Conservation (phyloP, 768 basidiomycete genomes). For the Russula vinacea region DNA sequence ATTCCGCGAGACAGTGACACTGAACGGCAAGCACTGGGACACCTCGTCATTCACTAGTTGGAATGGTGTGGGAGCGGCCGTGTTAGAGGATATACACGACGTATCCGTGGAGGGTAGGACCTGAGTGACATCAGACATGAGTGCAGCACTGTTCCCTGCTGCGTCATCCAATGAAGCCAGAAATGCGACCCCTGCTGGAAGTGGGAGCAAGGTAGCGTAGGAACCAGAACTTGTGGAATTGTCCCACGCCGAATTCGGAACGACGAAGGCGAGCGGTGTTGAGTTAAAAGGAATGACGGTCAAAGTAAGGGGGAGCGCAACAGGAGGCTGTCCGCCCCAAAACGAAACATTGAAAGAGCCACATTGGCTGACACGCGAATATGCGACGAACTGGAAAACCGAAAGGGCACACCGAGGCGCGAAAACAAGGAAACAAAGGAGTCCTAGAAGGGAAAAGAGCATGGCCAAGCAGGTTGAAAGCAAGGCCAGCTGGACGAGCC, state of each 20-base stretch:
- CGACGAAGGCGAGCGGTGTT: slow-evolving; percentile 47
- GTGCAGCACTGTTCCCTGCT: slow-evolving; percentile 40
- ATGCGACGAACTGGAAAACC: slow-evolving; percentile 35
- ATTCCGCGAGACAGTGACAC: slow-evolving; percentile 45
- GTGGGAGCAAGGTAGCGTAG: slow-evolving; percentile 50
- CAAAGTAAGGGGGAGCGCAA: slow-evolving; percentile 44
- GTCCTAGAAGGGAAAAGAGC: slow-evolving; percentile 16
- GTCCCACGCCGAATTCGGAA: slow-evolving; percentile 42
- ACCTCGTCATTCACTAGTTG: slow-evolving; percentile 40
- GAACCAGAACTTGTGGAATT: slow-evolving; percentile 42
- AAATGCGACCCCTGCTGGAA: slow-evolving; percentile 48
- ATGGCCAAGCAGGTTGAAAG: slow-evolving; percentile 13
- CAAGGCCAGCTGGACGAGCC: neutral
- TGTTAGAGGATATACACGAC: slow-evolving; percentile 41
- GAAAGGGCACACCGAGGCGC: slow-evolving; percentile 34
- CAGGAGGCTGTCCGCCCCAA: slow-evolving; percentile 39
- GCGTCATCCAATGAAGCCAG: slow-evolving; percentile 54
- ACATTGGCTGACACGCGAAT: slow-evolving; percentile 52
- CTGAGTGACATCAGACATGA: slow-evolving; percentile 48
- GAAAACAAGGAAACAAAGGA: slow-evolving; percentile 29
- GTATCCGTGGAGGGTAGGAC: slow-evolving; percentile 45
- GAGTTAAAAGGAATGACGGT: slow-evolving; percentile 54
- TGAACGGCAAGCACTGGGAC: slow-evolving; percentile 51
- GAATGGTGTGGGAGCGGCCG: slow-evolving; percentile 21
- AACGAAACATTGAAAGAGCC: slow-evolving; percentile 48